phyloP scores from a whole-genome alignment of 495 filamentous ascomycete species.

The Xylaria bambusicola region DNA sequence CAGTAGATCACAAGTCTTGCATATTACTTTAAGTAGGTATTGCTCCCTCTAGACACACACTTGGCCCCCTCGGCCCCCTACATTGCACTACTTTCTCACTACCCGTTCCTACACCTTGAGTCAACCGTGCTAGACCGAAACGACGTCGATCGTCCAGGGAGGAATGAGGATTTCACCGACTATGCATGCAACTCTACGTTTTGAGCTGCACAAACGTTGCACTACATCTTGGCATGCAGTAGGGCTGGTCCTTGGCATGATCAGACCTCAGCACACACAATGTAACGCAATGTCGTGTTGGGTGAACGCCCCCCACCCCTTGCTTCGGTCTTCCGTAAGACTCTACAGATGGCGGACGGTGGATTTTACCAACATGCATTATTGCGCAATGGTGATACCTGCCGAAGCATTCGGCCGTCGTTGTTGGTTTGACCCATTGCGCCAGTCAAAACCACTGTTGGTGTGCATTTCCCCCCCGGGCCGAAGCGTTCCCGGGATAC shows the following conservation, averaged over 20 bases:
- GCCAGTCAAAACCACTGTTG: not conserved
- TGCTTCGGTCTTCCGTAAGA: not conserved
- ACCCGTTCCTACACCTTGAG: not conserved
- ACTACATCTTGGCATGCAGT: slow-evolving; percentile 8
- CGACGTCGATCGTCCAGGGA: slow-evolving; percentile 12
- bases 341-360: too few species aligned
- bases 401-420: not conserved
- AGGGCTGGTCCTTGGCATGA: slow-evolving; percentile 14
- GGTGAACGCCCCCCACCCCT: not conserved
- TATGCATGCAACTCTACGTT: slow-evolving; percentile 17
- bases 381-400: not conserved
- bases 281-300: slow-evolving; percentile 10
- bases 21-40: not conserved
- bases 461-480: slow-evolving; percentile 4
- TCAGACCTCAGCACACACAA: slow-evolving; percentile 7
- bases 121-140: not conserved
- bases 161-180: slow-evolving; percentile 12
- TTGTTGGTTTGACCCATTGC: not conserved
- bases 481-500: slow-evolving; percentile 14
- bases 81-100: slow-evolving; percentile 1
- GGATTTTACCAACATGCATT: slow-evolving; percentile 11
- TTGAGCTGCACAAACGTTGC: slow-evolving; percentile 15
- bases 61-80: too few species aligned
- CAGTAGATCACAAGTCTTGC: not conserved
- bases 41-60: too few species aligned